Evolutionary conservation across 2,329 filamentous ascomycete species (phyloP).

Genomic region (Tolypocladium pustulatum): DNA sequence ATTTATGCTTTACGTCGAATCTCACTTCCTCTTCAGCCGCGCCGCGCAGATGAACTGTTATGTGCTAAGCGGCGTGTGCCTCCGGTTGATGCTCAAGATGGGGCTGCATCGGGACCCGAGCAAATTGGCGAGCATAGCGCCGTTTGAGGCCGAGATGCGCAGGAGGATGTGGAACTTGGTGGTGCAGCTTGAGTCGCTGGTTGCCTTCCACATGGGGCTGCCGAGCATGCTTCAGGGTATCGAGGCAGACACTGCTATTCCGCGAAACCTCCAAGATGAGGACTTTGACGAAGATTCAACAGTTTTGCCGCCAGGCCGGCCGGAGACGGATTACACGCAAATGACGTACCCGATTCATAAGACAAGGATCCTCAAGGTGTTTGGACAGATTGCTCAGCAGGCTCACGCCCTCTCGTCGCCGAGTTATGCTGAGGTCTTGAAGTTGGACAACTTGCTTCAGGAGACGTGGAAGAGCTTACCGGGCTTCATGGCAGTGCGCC

Average conservation of each 20-base stretch:
- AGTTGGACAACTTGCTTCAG: slow-evolving; percentile 33
- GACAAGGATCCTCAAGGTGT: slow-evolving; percentile 33
- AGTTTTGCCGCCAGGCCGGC: slow-evolving; percentile 45
- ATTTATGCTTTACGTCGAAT: slow-evolving; percentile 41
- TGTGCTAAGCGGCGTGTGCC: slow-evolving; percentile 35
- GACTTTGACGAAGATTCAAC: slow-evolving; percentile 49
- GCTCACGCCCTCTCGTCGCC: slow-evolving; percentile 38
- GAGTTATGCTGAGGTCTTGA: slow-evolving; percentile 37
- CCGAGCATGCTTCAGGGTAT: slow-evolving; percentile 55
- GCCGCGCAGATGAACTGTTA: slow-evolving; percentile 44
- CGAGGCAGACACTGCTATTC: slow-evolving; percentile 51
- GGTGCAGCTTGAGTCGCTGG: slow-evolving; percentile 50
- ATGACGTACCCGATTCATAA: slow-evolving; percentile 46
- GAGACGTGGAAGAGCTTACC: slow-evolving; percentile 36
- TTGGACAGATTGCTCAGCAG: slow-evolving; percentile 38
- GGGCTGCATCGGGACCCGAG: slow-evolving; percentile 46
- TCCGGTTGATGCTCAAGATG: slow-evolving; percentile 48
- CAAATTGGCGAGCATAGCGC: slow-evolving; percentile 36
- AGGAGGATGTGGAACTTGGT: slow-evolving; percentile 43
- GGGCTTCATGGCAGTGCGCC: slow-evolving; percentile 33
- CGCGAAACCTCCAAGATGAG: slow-evolving; percentile 53
- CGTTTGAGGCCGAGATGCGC: slow-evolving; percentile 44
- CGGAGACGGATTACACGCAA: slow-evolving; percentile 47
- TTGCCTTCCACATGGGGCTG: slow-evolving; percentile 57
- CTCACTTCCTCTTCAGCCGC: slow-evolving; percentile 40